Percentiles rank a stretch among this genome's conserved stretches.
Evolutionary conservation across 352 stramenopile species (phyloP).

Genomic region (Phytophthora nicotianae): DNA sequence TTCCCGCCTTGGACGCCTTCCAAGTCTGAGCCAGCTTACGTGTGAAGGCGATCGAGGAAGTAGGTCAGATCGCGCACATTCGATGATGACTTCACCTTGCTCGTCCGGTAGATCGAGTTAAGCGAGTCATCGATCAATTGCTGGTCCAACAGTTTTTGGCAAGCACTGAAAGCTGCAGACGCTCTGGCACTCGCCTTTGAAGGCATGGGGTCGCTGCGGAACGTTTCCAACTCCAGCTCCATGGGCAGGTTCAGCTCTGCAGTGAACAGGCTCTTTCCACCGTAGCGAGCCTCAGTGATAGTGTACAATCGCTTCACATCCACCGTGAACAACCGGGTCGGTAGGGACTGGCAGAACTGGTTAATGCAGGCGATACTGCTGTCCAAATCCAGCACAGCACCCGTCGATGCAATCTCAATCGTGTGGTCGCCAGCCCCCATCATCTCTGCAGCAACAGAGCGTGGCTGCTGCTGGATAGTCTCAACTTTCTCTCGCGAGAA

Average conservation of each 20-base stretch:
- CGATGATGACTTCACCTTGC: constrained; percentile 46
- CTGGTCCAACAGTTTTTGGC: constrained; percentile 54
- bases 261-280: constrained; percentile 55
- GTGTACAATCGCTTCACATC: constrained; percentile 65
- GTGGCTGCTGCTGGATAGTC: constrained; percentile 62
- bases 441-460: constrained; percentile 51
- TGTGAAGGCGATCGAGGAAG: constrained; percentile 53
- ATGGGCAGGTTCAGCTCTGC: constrained; percentile 54
- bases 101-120: constrained; percentile 76
- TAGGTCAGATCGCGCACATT: constrained; percentile 57
- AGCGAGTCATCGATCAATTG: constrained; percentile 65
- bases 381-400: constrained; percentile 74
- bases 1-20: background rate
- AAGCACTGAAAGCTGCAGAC: constrained; percentile 60
- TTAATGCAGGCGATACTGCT: constrained; percentile 77
- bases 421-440: constrained; percentile 38
- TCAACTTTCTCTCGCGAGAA: constrained; percentile 71
- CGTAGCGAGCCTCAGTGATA: constrained; percentile 35
- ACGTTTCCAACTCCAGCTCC: constrained; percentile 52
- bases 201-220: constrained; percentile 52
- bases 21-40: constrained; percentile 14
- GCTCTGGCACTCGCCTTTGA: constrained; percentile 69
- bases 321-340: constrained; percentile 53
- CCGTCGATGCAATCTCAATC: constrained; percentile 56
- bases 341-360: constrained; percentile 80